phyloP scores from a whole-genome alignment of 208 protist species.

The Acanthamoeba triangularis region DNA sequence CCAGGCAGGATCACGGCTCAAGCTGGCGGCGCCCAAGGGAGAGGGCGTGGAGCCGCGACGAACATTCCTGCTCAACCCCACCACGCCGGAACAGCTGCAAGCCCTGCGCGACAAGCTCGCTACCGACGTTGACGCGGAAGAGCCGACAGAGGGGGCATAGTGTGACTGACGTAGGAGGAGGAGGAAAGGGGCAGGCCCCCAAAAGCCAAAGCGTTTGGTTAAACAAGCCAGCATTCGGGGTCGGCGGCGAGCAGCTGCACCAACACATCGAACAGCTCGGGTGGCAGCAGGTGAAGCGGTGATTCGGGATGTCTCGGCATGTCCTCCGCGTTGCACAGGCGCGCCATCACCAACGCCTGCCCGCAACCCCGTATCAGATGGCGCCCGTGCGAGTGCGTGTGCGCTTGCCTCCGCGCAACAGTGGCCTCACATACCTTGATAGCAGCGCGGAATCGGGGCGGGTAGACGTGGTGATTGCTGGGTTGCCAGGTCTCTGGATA shows the following conservation, averaged over 20 bases:
- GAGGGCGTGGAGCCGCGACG: slow-evolving; percentile 5
- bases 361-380: no score
- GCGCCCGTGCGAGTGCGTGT: no score
- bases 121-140: no score
- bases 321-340: not conserved
- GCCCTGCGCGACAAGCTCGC: not conserved
- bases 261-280: not conserved
- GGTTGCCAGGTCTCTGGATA: not conserved
- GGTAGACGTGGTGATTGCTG: not conserved
- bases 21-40: slow-evolving; percentile 10
- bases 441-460: not conserved
- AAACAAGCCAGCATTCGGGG: not conserved
- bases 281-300: not conserved
- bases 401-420: no score
- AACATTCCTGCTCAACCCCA: slow-evolving; percentile 50
- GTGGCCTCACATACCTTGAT: not conserved
- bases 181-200: no score
- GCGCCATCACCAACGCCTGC: not conserved
- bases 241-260: slow-evolving; percentile 19
- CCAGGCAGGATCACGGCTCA: slow-evolving; percentile 28
- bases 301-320: not conserved
- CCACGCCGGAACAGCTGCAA: not conserved
- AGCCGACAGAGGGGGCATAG: no score
- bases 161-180: no score
- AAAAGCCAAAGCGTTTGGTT: no score